Evolutionary conservation across 2,329 filamentous ascomycete genomes (phyloP).

Genomic region (Venturia effusa): DNA sequence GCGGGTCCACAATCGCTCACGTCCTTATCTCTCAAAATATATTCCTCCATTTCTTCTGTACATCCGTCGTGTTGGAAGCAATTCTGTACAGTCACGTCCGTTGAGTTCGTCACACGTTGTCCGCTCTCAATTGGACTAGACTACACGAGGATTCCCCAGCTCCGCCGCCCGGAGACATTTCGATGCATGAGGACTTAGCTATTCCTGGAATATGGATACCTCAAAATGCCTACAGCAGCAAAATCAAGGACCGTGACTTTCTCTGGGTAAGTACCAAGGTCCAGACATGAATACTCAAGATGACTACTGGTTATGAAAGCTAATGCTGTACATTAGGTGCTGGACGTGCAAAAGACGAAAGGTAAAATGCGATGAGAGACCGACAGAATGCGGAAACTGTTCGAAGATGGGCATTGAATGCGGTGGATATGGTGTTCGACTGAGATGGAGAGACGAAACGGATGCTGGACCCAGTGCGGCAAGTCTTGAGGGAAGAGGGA

Average conservation of each 20-base stretch:
- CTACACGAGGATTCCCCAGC: neutral
- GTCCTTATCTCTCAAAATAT: neutral
- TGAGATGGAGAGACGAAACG: neutral
- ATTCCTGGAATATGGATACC: neutral
- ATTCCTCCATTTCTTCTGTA: too few species aligned
- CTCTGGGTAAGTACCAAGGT: neutral
- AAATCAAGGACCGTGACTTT: neutral
- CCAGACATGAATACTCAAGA: neutral
- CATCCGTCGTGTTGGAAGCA: neutral
- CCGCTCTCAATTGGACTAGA: neutral
- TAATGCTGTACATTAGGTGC: neutral
- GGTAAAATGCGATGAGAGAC: constrained; percentile 5
- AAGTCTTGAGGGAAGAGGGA: neutral
- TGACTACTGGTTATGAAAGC: neutral
- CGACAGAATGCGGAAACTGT: neutral
- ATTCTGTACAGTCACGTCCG: neutral
- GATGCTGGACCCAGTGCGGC: neutral
- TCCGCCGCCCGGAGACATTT: neutral
- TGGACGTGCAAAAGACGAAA: constrained; percentile 2
- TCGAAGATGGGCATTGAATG: neutral
- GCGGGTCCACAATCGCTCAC: neutral
- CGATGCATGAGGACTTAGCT: neutral
- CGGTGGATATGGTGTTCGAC: neutral
- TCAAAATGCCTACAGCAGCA: neutral
- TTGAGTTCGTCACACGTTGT: neutral